phyloP scores from a whole-genome alignment of 768 basidiomycete species.

The Hemileccinum impolitum region DNA sequence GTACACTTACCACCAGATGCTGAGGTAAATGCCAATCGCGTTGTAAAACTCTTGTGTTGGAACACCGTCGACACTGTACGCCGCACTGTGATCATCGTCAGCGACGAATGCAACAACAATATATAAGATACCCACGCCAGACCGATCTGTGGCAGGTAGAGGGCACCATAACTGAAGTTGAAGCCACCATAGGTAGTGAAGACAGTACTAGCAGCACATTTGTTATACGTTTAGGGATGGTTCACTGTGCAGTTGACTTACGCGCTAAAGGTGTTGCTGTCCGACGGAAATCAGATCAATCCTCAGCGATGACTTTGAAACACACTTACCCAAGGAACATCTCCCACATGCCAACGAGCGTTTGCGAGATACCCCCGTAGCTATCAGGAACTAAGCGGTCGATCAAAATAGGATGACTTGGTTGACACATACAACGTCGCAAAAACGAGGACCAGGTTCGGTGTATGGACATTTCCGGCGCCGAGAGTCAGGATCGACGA shows the following conservation, averaged over 20 bases:
- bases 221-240: too few species aligned
- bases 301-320: neutral
- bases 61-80: slow-evolving; percentile 25
- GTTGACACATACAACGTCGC: slow-evolving; percentile 23
- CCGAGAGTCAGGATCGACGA: slow-evolving; percentile 26
- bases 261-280: slow-evolving; percentile 28
- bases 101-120: neutral
- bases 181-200: slow-evolving; percentile 29
- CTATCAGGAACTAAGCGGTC: slow-evolving; percentile 9
- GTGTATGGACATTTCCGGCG: slow-evolving; percentile 16
- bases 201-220: slow-evolving; percentile 14
- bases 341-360: slow-evolving; percentile 31
- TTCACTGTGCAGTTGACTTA: slow-evolving; percentile 2
- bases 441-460: slow-evolving; percentile 28
- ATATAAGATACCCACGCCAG: slow-evolving; percentile 18
- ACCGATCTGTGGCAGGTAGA: slow-evolving; percentile 25
- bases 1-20: slow-evolving; percentile 22
- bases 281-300: slow-evolving; percentile 6
- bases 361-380: slow-evolving; percentile 31
- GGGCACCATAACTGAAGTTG: slow-evolving; percentile 28
- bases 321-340: slow-evolving; percentile 27
- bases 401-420: neutral
- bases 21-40: slow-evolving; percentile 27
- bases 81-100: slow-evolving; percentile 14
- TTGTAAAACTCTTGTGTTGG: slow-evolving; percentile 22